Percentiles rank a stretch among this genome's conserved stretches.
Evolutionary conservation across 2,329 filamentous ascomycete genomes (phyloP).

Genomic region (Neofusicoccum umdonicola): DNA sequence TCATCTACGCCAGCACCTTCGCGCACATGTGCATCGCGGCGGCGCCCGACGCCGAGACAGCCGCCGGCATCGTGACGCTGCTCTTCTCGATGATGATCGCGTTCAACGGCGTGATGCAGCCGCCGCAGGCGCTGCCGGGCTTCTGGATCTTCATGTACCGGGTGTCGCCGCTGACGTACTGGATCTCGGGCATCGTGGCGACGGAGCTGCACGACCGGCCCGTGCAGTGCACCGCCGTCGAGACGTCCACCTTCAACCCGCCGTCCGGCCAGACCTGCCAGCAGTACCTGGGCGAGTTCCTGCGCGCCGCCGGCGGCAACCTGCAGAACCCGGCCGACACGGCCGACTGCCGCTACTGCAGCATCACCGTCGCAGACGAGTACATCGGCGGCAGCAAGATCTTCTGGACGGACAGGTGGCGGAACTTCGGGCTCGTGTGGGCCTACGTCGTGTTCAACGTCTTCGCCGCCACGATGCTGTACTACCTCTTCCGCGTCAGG

Average conservation of each 20-base stretch:
- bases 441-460: conserved; percentile 49
- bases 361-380: conserved; percentile 67
- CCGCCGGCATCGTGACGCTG: conserved; percentile 61
- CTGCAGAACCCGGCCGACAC: conserved; percentile 47
- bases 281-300: conserved; percentile 45
- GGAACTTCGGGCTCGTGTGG: conserved; percentile 51
- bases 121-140: conserved; percentile 57
- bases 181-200: conserved; percentile 42
- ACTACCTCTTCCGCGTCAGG: conserved; percentile 22
- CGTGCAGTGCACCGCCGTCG: conserved; percentile 47
- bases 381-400: conserved; percentile 76
- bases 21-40: conserved; percentile 71
- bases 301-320: conserved; percentile 37
- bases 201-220: conserved; percentile 43
- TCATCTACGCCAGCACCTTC: conserved; percentile 71
- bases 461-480: conserved; percentile 43
- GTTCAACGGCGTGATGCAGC: conserved; percentile 64
- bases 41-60: conserved; percentile 67
- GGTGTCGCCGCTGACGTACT: conserved; percentile 66
- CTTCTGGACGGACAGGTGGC: conserved; percentile 41
- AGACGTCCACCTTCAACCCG: conserved; percentile 44
- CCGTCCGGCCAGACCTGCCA: conserved; percentile 42
- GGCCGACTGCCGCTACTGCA: conserved; percentile 50
- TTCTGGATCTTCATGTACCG: conserved; percentile 82
- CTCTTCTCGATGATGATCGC: conserved; percentile 58